A percentile compares a stretch with the other conserved stretches of the same genome.
Evolutionary conservation across 2,329 filamentous ascomycete species (phyloP).

Genomic region (Bimuria novae-zelandiae): DNA sequence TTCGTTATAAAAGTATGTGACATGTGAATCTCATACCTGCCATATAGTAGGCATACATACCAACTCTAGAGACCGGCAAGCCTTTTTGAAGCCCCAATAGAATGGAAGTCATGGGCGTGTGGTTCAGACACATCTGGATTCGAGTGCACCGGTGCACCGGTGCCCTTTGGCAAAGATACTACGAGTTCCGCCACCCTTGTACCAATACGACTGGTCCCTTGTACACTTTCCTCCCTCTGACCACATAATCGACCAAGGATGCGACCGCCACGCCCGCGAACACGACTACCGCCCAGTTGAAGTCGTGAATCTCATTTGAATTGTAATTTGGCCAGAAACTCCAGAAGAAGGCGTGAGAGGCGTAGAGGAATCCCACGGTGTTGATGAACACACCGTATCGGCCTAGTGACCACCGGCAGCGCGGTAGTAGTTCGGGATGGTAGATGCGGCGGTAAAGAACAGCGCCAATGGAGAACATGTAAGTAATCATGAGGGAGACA

Average conservation of each 20-base stretch:
- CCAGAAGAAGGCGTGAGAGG: slow-evolving; percentile 44
- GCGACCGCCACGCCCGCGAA: slow-evolving; percentile 36
- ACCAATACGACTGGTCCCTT: slow-evolving; percentile 38
- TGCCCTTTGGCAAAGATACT: too few species aligned
- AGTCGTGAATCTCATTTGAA: slow-evolving; percentile 39
- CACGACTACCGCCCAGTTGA: slow-evolving; percentile 47
- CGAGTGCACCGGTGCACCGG: too few species aligned
- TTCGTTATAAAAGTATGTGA: too few species aligned
- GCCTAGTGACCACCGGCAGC: slow-evolving; percentile 44
- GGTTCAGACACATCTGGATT: too few species aligned
- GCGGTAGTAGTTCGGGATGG: slow-evolving; percentile 17
- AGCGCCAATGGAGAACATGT: slow-evolving; percentile 33
- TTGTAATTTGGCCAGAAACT: slow-evolving; percentile 45
- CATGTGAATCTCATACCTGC: too few species aligned
- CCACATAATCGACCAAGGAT: slow-evolving; percentile 33
- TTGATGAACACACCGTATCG: slow-evolving; percentile 43
- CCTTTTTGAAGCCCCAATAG: too few species aligned
- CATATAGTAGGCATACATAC: too few species aligned
- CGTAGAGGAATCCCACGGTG: slow-evolving; percentile 37
- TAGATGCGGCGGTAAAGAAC: slow-evolving; percentile 26
- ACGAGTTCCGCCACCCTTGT: slow-evolving; percentile 15
- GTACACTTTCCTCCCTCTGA: slow-evolving; percentile 39
- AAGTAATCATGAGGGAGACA: slow-evolving; percentile 47
- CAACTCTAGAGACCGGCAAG: too few species aligned
- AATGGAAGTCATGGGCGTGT: too few species aligned